These are phyloP conservation scores for Ammopiptanthus mongolicus DNA, from an alignment of 306 rosid genomes.

Conservation along the genomic window DNA sequence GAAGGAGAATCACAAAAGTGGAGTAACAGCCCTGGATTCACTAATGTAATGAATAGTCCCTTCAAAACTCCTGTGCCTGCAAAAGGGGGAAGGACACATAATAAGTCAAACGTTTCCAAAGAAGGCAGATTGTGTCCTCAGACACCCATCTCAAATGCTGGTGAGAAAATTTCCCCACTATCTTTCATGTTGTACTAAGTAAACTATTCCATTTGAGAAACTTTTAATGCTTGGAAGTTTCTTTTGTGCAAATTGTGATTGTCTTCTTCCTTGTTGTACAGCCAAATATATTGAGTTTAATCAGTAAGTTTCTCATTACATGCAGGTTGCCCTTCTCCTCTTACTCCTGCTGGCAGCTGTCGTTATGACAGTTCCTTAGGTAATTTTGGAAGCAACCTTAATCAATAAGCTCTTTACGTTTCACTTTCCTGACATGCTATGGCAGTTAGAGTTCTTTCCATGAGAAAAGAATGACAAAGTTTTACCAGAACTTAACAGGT, in stretches of 20 bases:
- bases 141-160: constrained; percentile 73
- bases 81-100: constrained; percentile 72
- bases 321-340: constrained; percentile 83
- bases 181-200: constrained; percentile 9
- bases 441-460: constrained; percentile 14
- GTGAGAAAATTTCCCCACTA: constrained; percentile 36
- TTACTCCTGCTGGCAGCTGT: constrained; percentile 86
- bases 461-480: constrained; percentile 29
- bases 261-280: no score
- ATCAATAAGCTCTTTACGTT: constrained; percentile 3
- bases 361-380: constrained; percentile 98
- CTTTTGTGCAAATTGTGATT: neutral
- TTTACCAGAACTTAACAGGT: constrained; percentile 54
- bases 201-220: constrained; percentile 5
- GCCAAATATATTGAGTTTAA: constrained; percentile 4
- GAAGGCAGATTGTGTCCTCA: constrained; percentile 64
- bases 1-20: constrained; percentile 48
- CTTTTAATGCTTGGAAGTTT: constrained; percentile 14
- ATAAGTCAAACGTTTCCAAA: constrained; percentile 60
- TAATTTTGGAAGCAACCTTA: constrained; percentile 31
- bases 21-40: constrained; percentile 52
- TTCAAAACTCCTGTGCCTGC: constrained; percentile 73
- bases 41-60: constrained; percentile 40
- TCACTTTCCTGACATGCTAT: constrained; percentile 1
- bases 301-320: constrained; percentile 9